Evolutionary conservation across 306 rosid genomes (phyloP).

Genomic region (Vicia faba): DNA sequence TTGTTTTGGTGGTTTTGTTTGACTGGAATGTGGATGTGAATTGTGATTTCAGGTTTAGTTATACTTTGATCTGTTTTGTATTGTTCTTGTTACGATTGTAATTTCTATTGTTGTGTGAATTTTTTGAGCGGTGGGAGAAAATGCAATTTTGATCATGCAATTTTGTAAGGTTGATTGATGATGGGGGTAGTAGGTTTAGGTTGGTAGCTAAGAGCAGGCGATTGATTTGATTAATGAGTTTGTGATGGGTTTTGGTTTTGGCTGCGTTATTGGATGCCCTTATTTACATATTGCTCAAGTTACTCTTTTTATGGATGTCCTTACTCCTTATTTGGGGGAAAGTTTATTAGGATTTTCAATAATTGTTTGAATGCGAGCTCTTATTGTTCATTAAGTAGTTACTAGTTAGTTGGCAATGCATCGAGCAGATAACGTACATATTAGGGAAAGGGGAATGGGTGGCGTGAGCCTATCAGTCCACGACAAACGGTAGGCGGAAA

Average conservation of each 20-base stretch:
- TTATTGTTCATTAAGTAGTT: conserved; percentile 8
- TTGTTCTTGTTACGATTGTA: neutral
- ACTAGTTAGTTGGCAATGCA: conserved; percentile 21
- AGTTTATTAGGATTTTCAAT: conserved; percentile 1
- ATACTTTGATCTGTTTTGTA: conserved; percentile 4
- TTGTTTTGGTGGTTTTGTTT: neutral
- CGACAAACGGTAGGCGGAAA: neutral
- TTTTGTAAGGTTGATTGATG: conserved; percentile 10
- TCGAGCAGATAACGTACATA: neutral
- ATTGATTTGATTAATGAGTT: neutral
- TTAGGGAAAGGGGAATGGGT: neutral
- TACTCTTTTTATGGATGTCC: neutral
- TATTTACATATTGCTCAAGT: conserved; percentile 13
- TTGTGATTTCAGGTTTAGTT: conserved; percentile 17
- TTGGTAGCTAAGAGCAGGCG: neutral
- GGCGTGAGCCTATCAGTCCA: neutral
- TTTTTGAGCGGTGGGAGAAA: conserved; percentile 11
- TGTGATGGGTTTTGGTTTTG: conserved; percentile 13
- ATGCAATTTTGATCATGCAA: conserved; percentile 1
- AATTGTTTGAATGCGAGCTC: conserved; percentile 8
- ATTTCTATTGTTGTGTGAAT: conserved; percentile 14
- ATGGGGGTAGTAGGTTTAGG: conserved; percentile 4
- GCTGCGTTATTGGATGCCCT: conserved; percentile 13
- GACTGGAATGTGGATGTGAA: too few relatives aligned
- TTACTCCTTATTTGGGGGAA: neutral